Evolutionary conservation across 2,329 filamentous ascomycete species (phyloP).

Genomic region (Chaetomiaceae sp.): DNA sequence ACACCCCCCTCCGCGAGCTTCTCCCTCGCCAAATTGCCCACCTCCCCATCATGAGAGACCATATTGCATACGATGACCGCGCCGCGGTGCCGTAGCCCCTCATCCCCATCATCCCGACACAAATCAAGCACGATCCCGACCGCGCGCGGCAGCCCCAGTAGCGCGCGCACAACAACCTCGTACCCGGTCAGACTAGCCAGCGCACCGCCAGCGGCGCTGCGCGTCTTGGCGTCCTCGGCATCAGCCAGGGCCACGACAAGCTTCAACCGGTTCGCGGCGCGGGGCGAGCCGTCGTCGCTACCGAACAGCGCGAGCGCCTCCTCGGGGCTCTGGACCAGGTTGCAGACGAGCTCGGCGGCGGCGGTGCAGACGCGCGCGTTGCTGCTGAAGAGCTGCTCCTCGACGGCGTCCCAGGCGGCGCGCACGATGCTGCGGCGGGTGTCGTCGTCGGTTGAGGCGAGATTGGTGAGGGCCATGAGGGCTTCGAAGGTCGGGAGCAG

Average conservation of each 20-base stretch:
- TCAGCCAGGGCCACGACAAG: constrained; percentile 84
- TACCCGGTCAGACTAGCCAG: constrained; percentile 77
- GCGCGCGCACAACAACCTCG: constrained; percentile 64
- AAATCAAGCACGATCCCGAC: constrained; percentile 73
- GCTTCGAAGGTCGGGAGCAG: constrained; percentile 86
- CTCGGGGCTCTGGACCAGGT: constrained; percentile 63
- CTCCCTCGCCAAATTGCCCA: constrained; percentile 54
- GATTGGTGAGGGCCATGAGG: constrained; percentile 86
- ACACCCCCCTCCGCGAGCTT: constrained; percentile 58
- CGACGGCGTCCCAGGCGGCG: constrained; percentile 66
- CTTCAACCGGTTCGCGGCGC: constrained; percentile 69
- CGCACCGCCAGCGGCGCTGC: constrained; percentile 80
- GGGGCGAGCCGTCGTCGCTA: constrained; percentile 51
- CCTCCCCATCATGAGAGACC: constrained; percentile 57
- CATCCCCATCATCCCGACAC: constrained; percentile 66
- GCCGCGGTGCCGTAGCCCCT: constrained; percentile 65
- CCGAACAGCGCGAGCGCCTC: constrained; percentile 64
- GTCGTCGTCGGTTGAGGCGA: constrained; percentile 72
- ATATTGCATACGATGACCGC: constrained; percentile 71
- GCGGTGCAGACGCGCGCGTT: constrained; percentile 75
- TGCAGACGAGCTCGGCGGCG: constrained; percentile 83
- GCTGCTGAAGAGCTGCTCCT: constrained; percentile 73
- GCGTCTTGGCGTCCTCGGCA: constrained; percentile 70
- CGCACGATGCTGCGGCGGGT: constrained; percentile 65
- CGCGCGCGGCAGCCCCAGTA: constrained; percentile 66